Base-by-base conservation (phyloP, 1,284 basidiomycete species). In the Leccinum variabile region DNA sequence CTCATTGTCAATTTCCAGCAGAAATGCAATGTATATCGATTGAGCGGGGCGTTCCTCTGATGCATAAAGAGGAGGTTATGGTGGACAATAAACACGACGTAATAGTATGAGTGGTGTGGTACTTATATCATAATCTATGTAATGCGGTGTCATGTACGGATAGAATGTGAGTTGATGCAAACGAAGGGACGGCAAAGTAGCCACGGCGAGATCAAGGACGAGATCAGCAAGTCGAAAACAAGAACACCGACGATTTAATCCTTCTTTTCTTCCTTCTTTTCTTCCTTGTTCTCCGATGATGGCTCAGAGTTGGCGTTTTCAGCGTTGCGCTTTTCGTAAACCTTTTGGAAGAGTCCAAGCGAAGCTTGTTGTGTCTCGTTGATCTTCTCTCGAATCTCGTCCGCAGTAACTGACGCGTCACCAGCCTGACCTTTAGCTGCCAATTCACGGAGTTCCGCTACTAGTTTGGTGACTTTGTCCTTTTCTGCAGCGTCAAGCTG, bases 281-380 rank as follows among this genome's bases (percentile, higher is more conserved):
- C 81, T 39, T 39, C 81, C 67, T 83, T 78, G 77, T 83, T 84
- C 68, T 81, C 78, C 2, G 72, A 54, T 10, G 77, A 65, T 39
- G 82, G 70, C 70, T 84, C 82, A n/a, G 81, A 22, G 22, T 22
- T 22, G 22, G 22, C 22, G 22, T 22, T 22, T 22, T 22, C 22
- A 22, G 22, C 22, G 22, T 87, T 86, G 67, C 91, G 88, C 86
- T 94, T 85, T 97, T 22, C 94, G 79, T 98, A 97, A 32, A 96
- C 91, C 89, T 97, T 97, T 81, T 97, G 93, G 95, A 98, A 99
- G 68, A 99, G 90, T 69, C 94, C 94, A 56, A 99, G 87, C 35
- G 94, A 97, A 50, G 96, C 95, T 76, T 94, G 91, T 76, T 99
- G 96, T n/a, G 95, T 95, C 81, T 95, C 93, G 77, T 86, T 89